These are phyloP conservation scores for Nicotiana benthamiana DNA, from an alignment of 257 asterid genomes.

Conservation along the genomic window DNA sequence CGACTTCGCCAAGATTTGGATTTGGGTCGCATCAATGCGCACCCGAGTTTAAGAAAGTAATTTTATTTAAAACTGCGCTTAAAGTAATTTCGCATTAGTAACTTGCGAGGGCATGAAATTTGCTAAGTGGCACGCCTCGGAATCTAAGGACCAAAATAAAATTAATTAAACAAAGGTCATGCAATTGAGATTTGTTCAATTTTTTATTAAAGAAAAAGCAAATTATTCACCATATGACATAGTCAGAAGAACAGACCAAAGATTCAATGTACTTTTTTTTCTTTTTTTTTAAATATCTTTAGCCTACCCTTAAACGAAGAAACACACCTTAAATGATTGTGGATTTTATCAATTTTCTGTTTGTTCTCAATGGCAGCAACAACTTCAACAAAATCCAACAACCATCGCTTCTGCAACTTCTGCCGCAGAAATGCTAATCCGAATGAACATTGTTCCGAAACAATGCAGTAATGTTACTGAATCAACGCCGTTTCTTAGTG, in stretches of 20 bases:
- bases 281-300: not conserved
- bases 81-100: too few relatives aligned
- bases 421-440: constrained; percentile 13
- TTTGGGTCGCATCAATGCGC: too few relatives aligned
- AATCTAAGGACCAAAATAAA: too few relatives aligned
- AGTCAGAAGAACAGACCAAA: constrained; percentile 9
- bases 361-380: constrained; percentile 15
- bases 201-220: not conserved
- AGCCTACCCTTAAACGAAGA: too few relatives aligned
- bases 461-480: constrained; percentile 4
- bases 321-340: constrained; percentile 8
- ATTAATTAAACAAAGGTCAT: too few relatives aligned
- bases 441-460: not conserved
- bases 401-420: constrained; percentile 11
- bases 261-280: not conserved
- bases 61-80: too few relatives aligned
- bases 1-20: too few relatives aligned
- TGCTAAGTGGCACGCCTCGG: too few relatives aligned
- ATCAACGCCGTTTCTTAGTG: constrained; percentile 17
- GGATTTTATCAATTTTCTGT: constrained; percentile 30
- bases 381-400: constrained; percentile 17
- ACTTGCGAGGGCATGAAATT: too few relatives aligned
- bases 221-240: not conserved
- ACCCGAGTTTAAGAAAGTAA: too few relatives aligned
- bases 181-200: too few relatives aligned